Base-by-base conservation (phyloP, 1,139 yeast genomes). In the Taphrina sp. region DNA sequence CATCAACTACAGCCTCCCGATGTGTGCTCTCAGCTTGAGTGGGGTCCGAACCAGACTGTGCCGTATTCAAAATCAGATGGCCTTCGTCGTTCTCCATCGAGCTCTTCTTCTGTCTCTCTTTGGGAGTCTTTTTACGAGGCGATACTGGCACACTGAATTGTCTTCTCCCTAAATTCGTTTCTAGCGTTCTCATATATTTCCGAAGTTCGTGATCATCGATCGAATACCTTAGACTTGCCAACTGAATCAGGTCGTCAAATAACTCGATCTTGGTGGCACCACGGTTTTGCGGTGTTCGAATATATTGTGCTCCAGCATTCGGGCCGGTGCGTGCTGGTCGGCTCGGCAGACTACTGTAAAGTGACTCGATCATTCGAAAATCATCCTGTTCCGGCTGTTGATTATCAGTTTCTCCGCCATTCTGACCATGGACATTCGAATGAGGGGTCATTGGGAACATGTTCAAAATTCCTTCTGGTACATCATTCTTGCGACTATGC, bases 221-320 rank as follows among this genome's bases (percentile, higher is more conserved):
- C 8, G 46, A 34, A 20, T 17, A 24, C 26, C 19, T 24, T 19
- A 49, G 45, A 12, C 41, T 24, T 10, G 46, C 54, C 39, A 49
- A n/a, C 24, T 38, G 41, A 19, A 49, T 17, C n/a, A 49, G 33
- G 22, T 31, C 39, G 24, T 49, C 54, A 19, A 41, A 49, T 2
- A n/a, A n/a, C n/a, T n/a, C n/a, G n/a, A n/a, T n/a, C n/a, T n/a
- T n/a, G n/a, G n/a, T n/a, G n/a, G n/a, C n/a, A n/a, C n/a, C n/a
- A n/a, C n/a, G n/a, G n/a, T 49, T 39, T 3, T 23, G 31, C 7
- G 12, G 16, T 5, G 54, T 49, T 17, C 31, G n/a, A 16, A 22
- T 20, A 23, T 49, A 39, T 10, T 29, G 31, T 19, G 22, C 12
- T 12, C 54, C 54, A 12, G 54, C 46, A 5, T 8, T 16, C n/a